Base-by-base conservation (phyloP, 2,329 filamentous ascomycete genomes). In the Fusarium proliferatum region DNA sequence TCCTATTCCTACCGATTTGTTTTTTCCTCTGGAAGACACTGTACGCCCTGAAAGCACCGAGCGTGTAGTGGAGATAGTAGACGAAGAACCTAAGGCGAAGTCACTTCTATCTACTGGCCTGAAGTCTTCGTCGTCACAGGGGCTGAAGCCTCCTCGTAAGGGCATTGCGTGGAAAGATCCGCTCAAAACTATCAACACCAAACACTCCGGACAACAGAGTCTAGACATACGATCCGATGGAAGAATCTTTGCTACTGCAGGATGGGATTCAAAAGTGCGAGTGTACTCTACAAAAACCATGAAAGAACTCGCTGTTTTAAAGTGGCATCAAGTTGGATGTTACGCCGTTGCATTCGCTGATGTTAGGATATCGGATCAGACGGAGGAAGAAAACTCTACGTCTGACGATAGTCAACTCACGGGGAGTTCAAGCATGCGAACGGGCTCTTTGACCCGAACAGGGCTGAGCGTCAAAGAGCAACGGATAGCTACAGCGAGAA, bases 261-360 rank as follows among this genome's bases (percentile, higher is more conserved):
- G 96, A 7, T 99, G 96, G 96, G 96, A 99, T 81, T 88, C 90
- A 3, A 90, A 91, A 53, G 86, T 95, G 3, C 87, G 96, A 13
- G 91, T 98, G 3, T 99, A 98, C 81, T 93, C 92, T 6, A 84
- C 88, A 52, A 94, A 92, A 82, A 93, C 91, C 1, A 87, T 98
- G 86, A 93, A 92, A 78, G 95, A 98, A 81, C 82, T 98, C 16
- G 96, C 96, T 0, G 94, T 98, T 61, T 84, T 98, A 72, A 97
- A 97, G 82, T 98, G 96, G 96, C 96, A 98, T 82, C 91, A 92
- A 75, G 92, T 93, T 38, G 95, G 95, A 2, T 95, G 94, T 73
- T 98, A 96, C 83, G 89, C 94, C 7, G 88, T 94, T 23, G 91
- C 90, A 2, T 97, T 98, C 84, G 91, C 89, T 2, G 78, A 82